Conservation (phyloP, 1,139 yeast genomes). For the Nakaseomyces kungkrabaensis region DNA sequence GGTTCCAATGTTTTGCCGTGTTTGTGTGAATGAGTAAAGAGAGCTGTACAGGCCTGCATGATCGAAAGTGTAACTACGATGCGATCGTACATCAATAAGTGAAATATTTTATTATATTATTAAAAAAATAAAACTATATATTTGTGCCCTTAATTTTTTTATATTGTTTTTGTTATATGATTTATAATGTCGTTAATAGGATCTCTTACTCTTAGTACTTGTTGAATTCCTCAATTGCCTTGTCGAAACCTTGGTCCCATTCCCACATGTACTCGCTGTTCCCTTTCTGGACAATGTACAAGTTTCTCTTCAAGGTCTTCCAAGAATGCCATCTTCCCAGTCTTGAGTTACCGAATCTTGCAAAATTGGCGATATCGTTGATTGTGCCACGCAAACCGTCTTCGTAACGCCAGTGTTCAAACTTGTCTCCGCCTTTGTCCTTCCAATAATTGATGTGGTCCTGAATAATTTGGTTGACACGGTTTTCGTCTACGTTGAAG, state of each 20-base stretch:
- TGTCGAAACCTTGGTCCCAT: conserved; percentile 75
- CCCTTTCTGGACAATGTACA: conserved; percentile 52
- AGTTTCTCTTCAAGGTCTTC: conserved; percentile 44
- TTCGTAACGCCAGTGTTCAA: conserved; percentile 71
- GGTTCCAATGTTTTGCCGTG: neutral
- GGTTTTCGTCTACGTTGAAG: conserved; percentile 37
- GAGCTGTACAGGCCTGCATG: no score
- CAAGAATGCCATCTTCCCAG: conserved; percentile 69
- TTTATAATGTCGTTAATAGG: neutral
- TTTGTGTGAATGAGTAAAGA: no score
- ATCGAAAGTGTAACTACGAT: no score
- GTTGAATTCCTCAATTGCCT: conserved; percentile 38
- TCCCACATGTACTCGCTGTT: conserved; percentile 61
- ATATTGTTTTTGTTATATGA: neutral
- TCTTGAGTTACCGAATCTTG: conserved; percentile 55
- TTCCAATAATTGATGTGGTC: conserved; percentile 62
- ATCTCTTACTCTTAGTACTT: neutral
- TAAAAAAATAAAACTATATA: neutral
- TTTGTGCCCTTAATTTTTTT: neutral
- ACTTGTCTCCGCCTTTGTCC: conserved; percentile 44
- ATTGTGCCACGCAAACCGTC: conserved; percentile 73
- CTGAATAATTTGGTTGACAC: conserved; percentile 33
- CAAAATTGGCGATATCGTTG: conserved; percentile 60
- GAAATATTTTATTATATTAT: neutral
- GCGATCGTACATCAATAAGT: no score